phyloP scores from a whole-genome alignment of 2,329 filamentous ascomycete genomes.

The Diplodia corticola region DNA sequence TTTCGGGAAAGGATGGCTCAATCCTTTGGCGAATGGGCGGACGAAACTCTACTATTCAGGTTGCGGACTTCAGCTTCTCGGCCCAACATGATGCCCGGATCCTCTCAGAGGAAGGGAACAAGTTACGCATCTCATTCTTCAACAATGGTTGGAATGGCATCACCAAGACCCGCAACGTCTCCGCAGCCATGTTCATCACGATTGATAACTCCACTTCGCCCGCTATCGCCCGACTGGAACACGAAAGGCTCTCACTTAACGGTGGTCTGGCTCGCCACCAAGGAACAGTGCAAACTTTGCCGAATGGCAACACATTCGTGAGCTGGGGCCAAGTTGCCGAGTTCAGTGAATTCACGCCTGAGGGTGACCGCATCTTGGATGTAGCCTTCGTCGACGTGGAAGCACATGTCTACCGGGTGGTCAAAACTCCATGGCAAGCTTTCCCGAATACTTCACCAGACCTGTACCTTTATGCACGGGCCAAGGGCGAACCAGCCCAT shows the following conservation, averaged over 20 bases:
- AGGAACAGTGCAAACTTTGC: slow-evolving; percentile 48
- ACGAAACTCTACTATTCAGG: slow-evolving; percentile 16
- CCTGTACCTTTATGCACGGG: neutral
- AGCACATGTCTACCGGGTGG: neutral
- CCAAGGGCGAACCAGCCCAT: neutral
- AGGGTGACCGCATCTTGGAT: slow-evolving; percentile 36
- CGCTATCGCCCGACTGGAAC: neutral
- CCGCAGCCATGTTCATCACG: neutral
- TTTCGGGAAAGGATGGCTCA: slow-evolving; percentile 29
- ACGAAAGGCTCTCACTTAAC: neutral
- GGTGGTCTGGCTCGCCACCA: slow-evolving; percentile 34
- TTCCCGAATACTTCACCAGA: neutral
- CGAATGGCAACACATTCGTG: slow-evolving; percentile 38
- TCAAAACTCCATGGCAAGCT: neutral
- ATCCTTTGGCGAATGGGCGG: slow-evolving; percentile 40
- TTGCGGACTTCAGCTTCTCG: slow-evolving; percentile 26
- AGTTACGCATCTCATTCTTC: slow-evolving; percentile 47
- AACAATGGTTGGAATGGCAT: slow-evolving; percentile 46
- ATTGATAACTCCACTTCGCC: neutral
- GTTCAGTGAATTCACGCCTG: slow-evolving; percentile 34
- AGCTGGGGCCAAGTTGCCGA: slow-evolving; percentile 40
- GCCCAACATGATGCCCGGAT: slow-evolving; percentile 14
- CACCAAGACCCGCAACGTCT: slow-evolving; percentile 29
- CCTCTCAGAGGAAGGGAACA: neutral
- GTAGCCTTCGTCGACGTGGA: neutral